Evolutionary conservation across 2,329 filamentous ascomycete species (phyloP).

Genomic region (Capronia epimyces): DNA sequence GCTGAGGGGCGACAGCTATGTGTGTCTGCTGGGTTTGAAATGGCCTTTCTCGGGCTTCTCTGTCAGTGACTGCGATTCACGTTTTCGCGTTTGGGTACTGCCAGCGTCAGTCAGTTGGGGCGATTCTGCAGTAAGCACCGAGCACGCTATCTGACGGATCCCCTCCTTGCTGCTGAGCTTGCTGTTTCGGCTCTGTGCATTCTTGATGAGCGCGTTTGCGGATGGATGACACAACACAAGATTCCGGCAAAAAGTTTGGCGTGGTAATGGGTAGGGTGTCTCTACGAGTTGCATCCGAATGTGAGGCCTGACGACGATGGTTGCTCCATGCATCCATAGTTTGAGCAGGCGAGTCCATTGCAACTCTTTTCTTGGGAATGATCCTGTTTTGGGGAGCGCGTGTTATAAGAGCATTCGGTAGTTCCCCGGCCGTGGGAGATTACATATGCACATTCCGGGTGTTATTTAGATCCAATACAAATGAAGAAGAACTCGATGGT

Average conservation of each 20-base stretch:
- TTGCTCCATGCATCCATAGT: no score
- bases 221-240: neutral
- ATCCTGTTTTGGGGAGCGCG: no score
- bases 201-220: neutral
- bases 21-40: no score
- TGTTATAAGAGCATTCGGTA: no score
- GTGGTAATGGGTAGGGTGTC: neutral
- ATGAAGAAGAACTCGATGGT: neutral
- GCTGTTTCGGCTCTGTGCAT: neutral
- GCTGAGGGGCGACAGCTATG: no score
- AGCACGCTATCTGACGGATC: neutral
- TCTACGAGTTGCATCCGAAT: no score
- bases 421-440: neutral
- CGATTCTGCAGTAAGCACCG: neutral
- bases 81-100: neutral
- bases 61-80: neutral
- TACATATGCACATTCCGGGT: constrained; percentile 1
- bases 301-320: neutral
- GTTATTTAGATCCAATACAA: neutral
- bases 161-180: neutral
- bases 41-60: neutral
- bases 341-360: no score
- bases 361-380: no score
- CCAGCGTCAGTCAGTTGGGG: neutral
- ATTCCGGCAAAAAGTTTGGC: neutral